Percentiles rank a stretch among this genome's conserved stretches.
phyloP scores from a whole-genome alignment of 2,329 filamentous ascomycete genomes.

The Xylaria sp. region DNA sequence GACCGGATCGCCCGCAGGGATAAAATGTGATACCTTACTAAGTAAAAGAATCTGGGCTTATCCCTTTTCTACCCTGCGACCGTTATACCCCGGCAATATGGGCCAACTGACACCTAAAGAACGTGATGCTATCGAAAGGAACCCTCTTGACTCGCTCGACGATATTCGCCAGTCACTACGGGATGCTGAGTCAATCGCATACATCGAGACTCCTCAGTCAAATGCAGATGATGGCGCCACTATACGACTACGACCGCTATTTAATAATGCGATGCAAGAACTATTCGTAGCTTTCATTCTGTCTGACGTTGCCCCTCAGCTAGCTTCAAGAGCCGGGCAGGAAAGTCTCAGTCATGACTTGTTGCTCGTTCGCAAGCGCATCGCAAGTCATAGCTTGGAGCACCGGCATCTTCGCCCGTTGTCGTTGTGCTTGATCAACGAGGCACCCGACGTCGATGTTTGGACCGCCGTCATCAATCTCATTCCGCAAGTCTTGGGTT shows the following conservation, averaged over 20 bases:
- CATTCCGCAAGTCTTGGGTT: not conserved
- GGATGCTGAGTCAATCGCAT: not conserved
- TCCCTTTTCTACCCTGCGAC: too few relatives aligned
- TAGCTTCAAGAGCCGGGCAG: not conserved
- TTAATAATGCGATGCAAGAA: not conserved
- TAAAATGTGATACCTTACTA: too few relatives aligned
- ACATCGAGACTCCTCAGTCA: too few relatives aligned
- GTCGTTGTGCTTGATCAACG: not conserved
- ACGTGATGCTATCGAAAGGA: not conserved
- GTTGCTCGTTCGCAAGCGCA: not conserved
- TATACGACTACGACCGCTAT: not conserved
- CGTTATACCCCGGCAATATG: too few relatives aligned
- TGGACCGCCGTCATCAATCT: constrained; percentile 10
- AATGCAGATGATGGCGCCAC: not conserved
- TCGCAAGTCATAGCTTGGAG: not conserved
- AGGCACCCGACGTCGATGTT: constrained; percentile 5
- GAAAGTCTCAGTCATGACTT: not conserved
- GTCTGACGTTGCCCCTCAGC: not conserved
- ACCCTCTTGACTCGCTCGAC: not conserved
- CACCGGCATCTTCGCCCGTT: not conserved
- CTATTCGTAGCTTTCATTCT: not conserved
- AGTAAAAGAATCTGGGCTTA: too few relatives aligned
- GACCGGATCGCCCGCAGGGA: too few relatives aligned
- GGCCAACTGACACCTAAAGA: too few relatives aligned
- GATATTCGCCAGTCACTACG: not conserved